Evolutionary conservation across 106 monocot species (phyloP), one percentile per base, ranked within the genome.

Genomic region (Ottelia alismoides): DNA sequence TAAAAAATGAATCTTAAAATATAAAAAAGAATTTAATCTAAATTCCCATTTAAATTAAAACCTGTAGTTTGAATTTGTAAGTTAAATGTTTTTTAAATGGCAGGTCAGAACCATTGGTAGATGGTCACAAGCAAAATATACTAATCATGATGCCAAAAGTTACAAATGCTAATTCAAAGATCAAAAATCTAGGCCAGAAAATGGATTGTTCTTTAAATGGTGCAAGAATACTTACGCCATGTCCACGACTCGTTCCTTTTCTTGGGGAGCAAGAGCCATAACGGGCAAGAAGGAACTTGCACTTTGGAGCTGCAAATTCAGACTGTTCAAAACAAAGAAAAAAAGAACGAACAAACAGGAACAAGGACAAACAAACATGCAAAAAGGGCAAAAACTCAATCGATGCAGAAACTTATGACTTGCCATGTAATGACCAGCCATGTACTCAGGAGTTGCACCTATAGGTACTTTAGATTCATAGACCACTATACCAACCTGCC

Each of bases 241-340:
- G 64, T 98, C 96, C 27, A 98, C 85, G 65, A 98, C 52, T 10
- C 89, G 70, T 68, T 98, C 96, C 61, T 79, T 98, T 58, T 98
- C 96, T 31, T 98, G 96, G 19, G 96, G 96, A 66, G 96, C 96
- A 60, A 98, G 89, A 0, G 89, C 89, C 96, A 98, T 98, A 52
- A 98, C 89, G 49, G 96, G 96, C 53, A 98, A 70, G 63, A 98
- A 98, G 1, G 89, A 98, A 62, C 82, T 98, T 59, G 89, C 85
- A 72, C 85, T 82, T 89, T 98, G 94, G 67, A 78, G 75, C 94
- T 96, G 73, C 45, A 64, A 27, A 55, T 7, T 31, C 22, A 52
- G 20, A 10, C 62, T 17, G 44, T 30, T 26, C 55, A 30, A 57
- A 56, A 26, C 58, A 65, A 20, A 21, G 25, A 22, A 16, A 62